Percentiles rank a stretch among this genome's conserved stretches.
Evolutionary conservation across 129 eudicot genomes (phyloP).

Genomic region (Lactuca sativa): DNA sequence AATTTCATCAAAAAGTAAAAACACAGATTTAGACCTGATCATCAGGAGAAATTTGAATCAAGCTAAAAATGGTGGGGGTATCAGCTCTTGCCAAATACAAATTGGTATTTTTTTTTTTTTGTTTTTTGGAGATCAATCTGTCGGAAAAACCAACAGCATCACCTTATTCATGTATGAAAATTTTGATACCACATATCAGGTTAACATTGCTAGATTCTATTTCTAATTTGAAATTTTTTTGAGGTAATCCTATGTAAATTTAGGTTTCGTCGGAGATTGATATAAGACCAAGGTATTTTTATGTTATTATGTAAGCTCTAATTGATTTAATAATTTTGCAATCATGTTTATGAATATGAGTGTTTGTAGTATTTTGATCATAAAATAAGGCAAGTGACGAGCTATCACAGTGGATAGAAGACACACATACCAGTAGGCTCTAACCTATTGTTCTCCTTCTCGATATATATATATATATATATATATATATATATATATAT

Average conservation of each 20-base stretch:
- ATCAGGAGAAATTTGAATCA: neutral
- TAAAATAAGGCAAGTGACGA: neutral
- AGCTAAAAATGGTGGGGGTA: slow-evolving; percentile 55
- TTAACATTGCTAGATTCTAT: neutral
- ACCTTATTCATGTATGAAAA: slow-evolving; percentile 78
- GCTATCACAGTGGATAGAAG: too few species aligned
- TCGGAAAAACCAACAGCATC: slow-evolving; percentile 77
- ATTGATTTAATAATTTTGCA: neutral
- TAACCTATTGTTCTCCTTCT: neutral
- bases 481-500: neutral
- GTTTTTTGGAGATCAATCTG: slow-evolving; percentile 83
- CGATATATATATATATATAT: neutral
- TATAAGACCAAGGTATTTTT: neutral
- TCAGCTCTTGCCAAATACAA: slow-evolving; percentile 73
- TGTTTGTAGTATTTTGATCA: neutral
- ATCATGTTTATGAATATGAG: neutral
- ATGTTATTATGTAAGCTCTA: too few species aligned
- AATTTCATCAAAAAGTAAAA: neutral
- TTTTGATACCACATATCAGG: slow-evolving; percentile 78
- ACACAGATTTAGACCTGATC: slow-evolving; percentile 24
- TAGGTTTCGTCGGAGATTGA: neutral
- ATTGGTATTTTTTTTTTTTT: slow-evolving; percentile 65
- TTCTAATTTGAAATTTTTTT: neutral
- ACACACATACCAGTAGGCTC: neutral
- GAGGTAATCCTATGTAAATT: neutral